phyloP scores from a whole-genome alignment of 345 rosid species.

The Eucalyptus sideroxylon region DNA sequence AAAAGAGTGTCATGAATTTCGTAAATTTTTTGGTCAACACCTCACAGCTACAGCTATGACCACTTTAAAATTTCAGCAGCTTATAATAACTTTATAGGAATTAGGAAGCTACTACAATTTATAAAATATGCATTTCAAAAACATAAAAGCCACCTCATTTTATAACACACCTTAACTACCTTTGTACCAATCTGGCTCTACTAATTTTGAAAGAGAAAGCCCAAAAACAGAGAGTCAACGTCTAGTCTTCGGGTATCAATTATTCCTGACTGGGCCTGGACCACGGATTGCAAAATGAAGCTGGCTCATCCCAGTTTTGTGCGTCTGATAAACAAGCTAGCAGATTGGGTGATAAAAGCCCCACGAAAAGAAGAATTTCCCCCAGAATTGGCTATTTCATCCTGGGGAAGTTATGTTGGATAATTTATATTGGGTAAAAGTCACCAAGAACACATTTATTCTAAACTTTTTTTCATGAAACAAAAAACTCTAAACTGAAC shows the following conservation, averaged over 20 bases:
- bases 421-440: too few relatives aligned
- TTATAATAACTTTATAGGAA: background rate
- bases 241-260: background rate
- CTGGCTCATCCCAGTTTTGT: background rate
- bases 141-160: background rate
- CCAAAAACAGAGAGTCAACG: background rate
- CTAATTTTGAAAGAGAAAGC: background rate
- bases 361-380: background rate
- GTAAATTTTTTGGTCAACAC: background rate
- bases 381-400: background rate
- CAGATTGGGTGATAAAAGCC: background rate
- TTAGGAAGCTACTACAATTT: background rate
- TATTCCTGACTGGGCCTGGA: background rate
- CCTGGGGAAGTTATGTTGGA: too few relatives aligned
- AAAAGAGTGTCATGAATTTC: fast-evolving
- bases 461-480: too few relatives aligned
- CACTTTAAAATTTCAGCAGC: background rate
- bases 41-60: background rate
- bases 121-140: too few relatives aligned
- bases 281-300: background rate
- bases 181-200: background rate
- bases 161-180: background rate
- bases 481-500: too few relatives aligned
- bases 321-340: background rate
- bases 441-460: fast-evolving